Percentiles rank a stretch among this genome's conserved stretches.
phyloP scores from a whole-genome alignment of 2,329 filamentous ascomycete genomes.

The Colletotrichum brevisporum region DNA sequence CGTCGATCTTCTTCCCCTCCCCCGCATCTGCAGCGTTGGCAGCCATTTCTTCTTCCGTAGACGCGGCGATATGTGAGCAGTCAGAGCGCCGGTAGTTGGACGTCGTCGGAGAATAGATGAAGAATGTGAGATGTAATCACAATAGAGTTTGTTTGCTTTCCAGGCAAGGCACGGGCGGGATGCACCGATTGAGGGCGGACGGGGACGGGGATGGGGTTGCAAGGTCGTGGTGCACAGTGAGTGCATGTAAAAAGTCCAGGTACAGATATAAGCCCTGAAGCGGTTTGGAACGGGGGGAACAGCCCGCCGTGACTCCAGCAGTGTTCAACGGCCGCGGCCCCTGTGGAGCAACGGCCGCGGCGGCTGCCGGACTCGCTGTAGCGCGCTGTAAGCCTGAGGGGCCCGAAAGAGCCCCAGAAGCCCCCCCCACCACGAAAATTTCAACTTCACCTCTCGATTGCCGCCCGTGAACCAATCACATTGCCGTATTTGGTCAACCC shows the following conservation, averaged over 20 bases:
- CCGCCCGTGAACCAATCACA: conserved; percentile 53
- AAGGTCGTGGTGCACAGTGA: background rate
- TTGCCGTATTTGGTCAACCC: conserved; percentile 50
- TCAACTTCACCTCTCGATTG: conserved; percentile 40
- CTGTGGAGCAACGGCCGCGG: conserved; percentile 37
- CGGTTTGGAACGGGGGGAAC: background rate
- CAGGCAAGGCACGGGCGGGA: conserved; percentile 18
- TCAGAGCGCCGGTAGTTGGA: conserved; percentile 18
- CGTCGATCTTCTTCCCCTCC: conserved; percentile 59
- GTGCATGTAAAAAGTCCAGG: conserved; percentile 1
- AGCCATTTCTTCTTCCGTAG: conserved; percentile 32
- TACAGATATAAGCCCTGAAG: conserved; percentile 14
- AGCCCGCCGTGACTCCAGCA: background rate
- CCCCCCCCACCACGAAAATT: conserved; percentile 38
- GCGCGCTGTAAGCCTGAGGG: conserved; percentile 34
- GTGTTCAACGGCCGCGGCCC: conserved; percentile 1
- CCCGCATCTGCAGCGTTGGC: conserved; percentile 35
- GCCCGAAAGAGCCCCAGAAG: conserved; percentile 2
- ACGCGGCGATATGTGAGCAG: conserved; percentile 6
- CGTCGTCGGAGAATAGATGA: conserved; percentile 37
- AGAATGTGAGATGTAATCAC: conserved; percentile 34
- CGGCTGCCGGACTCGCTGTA: conserved; percentile 15
- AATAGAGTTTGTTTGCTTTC: conserved; percentile 34
- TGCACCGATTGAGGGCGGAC: conserved; percentile 12
- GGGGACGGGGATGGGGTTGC: background rate